phyloP scores from a whole-genome alignment of 164 flowering plant species.

The Berberis thunbergii region DNA sequence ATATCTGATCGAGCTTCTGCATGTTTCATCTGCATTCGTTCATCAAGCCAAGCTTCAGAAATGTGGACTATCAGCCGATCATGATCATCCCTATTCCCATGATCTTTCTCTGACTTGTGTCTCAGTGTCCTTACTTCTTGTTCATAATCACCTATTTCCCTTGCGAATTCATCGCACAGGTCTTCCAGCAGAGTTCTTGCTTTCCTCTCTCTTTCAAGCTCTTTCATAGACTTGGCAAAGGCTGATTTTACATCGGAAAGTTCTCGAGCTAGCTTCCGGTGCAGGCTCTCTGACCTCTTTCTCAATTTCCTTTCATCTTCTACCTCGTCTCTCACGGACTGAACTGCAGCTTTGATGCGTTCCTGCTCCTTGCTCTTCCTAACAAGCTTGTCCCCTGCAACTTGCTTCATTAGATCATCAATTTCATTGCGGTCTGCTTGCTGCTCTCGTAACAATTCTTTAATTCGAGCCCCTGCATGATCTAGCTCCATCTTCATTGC shows the following conservation, averaged over 20 bases:
- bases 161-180: conserved; percentile 86
- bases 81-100: conserved; percentile 18
- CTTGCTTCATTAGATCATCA: conserved; percentile 51
- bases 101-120: conserved; percentile 32
- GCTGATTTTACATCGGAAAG: conserved; percentile 46
- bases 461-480: conserved; percentile 33
- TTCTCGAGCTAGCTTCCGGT: conserved; percentile 59
- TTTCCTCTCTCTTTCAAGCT: conserved; percentile 59
- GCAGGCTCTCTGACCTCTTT: conserved; percentile 59
- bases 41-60: conserved; percentile 93
- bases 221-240: conserved; percentile 41
- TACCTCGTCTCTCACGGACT: conserved; percentile 49
- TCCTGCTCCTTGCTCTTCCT: conserved; percentile 58
- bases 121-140: conserved; percentile 38
- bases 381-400: conserved; percentile 44
- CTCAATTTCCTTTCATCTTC: conserved; percentile 66
- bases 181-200: conserved; percentile 56
- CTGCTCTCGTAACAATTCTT: conserved; percentile 45
- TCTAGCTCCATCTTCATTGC: conserved; percentile 53
- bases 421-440: conserved; percentile 41
- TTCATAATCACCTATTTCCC: conserved; percentile 66
- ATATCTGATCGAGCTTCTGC: conserved; percentile 25
- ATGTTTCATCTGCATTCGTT: conserved; percentile 60
- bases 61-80: conserved; percentile 59
- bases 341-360: conserved; percentile 36